phyloP scores from a whole-genome alignment of 495 filamentous ascomycete species.

The Evernia prunastri region DNA sequence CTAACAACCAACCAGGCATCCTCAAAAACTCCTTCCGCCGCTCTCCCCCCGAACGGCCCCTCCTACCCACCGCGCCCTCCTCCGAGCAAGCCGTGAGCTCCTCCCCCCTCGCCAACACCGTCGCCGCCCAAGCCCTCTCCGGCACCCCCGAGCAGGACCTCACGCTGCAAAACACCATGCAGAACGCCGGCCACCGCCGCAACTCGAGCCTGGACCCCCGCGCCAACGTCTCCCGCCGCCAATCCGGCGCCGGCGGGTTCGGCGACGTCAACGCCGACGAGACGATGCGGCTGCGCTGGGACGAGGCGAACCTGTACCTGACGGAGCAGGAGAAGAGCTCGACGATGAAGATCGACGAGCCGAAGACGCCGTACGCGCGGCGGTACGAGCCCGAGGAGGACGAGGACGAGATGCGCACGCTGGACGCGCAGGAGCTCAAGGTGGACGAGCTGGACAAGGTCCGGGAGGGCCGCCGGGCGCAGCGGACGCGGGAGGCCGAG shows the following conservation, averaged over 20 bases:
- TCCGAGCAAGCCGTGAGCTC: constrained; percentile 32
- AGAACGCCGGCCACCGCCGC: constrained; percentile 86
- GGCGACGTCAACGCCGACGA: constrained; percentile 47
- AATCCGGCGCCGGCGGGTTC: constrained; percentile 47
- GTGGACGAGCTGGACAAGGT: constrained; percentile 70
- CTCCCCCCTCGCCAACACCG: constrained; percentile 24
- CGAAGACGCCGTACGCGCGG: constrained; percentile 91
- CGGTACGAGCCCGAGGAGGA: constrained; percentile 88
- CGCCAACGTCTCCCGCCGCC: constrained; percentile 58
- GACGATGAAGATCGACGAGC: constrained; percentile 98
- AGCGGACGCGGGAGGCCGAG: constrained; percentile 54
- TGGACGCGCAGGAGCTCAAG: constrained; percentile 52
- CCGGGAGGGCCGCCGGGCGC: constrained; percentile 34
- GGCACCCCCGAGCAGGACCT: constrained; percentile 66
- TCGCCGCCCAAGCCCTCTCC: constrained; percentile 30
- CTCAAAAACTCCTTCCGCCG: constrained; percentile 79
- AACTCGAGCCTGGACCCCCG: constrained; percentile 64
- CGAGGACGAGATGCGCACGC: constrained; percentile 57
- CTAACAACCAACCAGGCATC: constrained; percentile 56
- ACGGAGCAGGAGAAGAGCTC: constrained; percentile 89
- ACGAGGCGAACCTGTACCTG: constrained; percentile 93
- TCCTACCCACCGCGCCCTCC: constrained; percentile 37
- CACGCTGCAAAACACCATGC: constrained; percentile 84
- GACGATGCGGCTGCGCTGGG: constrained; percentile 83
- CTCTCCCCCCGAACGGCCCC: constrained; percentile 46